Evolutionary conservation across 2,329 filamentous ascomycete genomes (phyloP).

Genomic region (Orbilia ellipsospora): DNA sequence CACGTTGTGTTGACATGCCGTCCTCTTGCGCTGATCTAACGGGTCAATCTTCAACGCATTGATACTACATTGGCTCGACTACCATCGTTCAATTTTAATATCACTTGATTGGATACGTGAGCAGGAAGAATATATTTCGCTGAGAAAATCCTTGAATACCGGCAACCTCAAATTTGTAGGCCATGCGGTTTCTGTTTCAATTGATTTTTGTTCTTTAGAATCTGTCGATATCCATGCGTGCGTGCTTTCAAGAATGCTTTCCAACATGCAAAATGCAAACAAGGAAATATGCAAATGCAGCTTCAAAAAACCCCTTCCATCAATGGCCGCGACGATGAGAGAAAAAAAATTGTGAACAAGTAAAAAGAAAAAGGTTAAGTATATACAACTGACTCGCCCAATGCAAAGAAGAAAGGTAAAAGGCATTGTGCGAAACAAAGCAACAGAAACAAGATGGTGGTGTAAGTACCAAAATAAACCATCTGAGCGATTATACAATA

Average conservation of each 20-base stretch:
- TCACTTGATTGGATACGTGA: too few relatives aligned
- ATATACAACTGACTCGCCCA: conserved; percentile 33
- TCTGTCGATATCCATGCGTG: conserved; percentile 39
- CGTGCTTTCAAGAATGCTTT: conserved; percentile 36
- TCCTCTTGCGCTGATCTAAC: background rate
- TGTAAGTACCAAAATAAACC: conserved; percentile 1
- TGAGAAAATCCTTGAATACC: conserved; percentile 35
- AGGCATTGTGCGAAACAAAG: conserved; percentile 22
- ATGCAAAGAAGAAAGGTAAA: conserved; percentile 24
- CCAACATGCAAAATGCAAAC: conserved; percentile 45
- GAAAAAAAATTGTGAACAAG: background rate
- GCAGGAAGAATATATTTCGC: too few relatives aligned
- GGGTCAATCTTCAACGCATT: background rate
- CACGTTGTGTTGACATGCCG: conserved; percentile 29
- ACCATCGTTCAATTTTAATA: too few relatives aligned
- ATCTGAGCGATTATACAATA: conserved; percentile 20
- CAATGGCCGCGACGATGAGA: too few relatives aligned
- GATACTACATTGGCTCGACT: background rate
- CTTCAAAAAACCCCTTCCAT: background rate
- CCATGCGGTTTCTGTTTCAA: conserved; percentile 52
- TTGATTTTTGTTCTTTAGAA: conserved; percentile 29
- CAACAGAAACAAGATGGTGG: conserved; percentile 1
- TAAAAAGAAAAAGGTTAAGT: conserved; percentile 19
- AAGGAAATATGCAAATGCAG: conserved; percentile 27
- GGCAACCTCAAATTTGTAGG: conserved; percentile 56